Percentiles rank a stretch among this genome's conserved stretches.
These are phyloP conservation scores for Theileria orientalis DNA, from an alignment of 169 alveolate genomes.

Conservation along the genomic window DNA sequence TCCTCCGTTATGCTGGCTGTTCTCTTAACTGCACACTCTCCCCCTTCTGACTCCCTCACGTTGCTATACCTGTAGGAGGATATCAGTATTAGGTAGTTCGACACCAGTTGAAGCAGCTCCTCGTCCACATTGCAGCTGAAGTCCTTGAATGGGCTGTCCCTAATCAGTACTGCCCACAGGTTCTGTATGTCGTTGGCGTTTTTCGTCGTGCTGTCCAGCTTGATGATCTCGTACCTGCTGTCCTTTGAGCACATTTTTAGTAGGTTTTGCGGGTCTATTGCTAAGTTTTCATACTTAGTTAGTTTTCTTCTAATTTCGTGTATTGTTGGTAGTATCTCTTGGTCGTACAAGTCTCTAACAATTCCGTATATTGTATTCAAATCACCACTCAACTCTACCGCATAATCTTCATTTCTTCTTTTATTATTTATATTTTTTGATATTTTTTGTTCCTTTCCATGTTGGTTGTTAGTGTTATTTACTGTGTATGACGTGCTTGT, in stretches of 20 bases:
- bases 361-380: constrained; percentile 21
- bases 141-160: constrained; percentile 24
- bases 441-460: too few species aligned
- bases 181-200: constrained; percentile 28
- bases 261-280: constrained; percentile 25
- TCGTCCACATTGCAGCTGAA: constrained; percentile 14
- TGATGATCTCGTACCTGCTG: constrained; percentile 27
- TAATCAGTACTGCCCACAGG: constrained; percentile 33
- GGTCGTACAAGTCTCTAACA: constrained; percentile 37
- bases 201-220: neutral
- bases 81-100: constrained; percentile 9
- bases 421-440: too few species aligned
- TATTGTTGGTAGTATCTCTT: constrained; percentile 50
- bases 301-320: constrained; percentile 57
- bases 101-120: constrained; percentile 2
- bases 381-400: too few species aligned
- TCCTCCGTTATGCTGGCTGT: neutral
- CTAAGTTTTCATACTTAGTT: neutral
- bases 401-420: too few species aligned
- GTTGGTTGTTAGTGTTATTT: too few species aligned
- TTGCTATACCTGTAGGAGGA: constrained; percentile 5
- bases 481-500: neutral
- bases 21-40: neutral
- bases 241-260: constrained; percentile 30
- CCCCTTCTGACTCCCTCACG: too few species aligned